These are phyloP conservation scores for Angomonas ambiguus DNA, from an alignment of 208 protist genomes.

Conservation along the genomic window DNA sequence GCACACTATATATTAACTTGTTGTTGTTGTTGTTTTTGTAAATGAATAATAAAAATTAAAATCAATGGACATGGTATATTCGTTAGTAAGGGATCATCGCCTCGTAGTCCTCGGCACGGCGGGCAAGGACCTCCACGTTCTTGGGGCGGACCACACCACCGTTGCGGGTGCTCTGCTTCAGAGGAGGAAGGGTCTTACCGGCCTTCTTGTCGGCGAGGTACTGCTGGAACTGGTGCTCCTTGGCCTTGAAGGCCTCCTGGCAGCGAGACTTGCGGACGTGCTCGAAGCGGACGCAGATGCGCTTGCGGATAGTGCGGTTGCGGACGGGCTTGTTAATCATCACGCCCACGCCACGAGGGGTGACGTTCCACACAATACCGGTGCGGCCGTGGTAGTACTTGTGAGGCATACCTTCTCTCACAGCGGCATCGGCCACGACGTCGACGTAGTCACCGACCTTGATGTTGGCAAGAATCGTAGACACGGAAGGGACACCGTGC, in stretches of 20 bases:
- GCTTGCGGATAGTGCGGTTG: constrained; percentile 98
- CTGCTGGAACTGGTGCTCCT: constrained; percentile 72
- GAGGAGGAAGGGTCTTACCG: constrained; percentile 63
- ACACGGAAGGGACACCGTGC: constrained; percentile 87
- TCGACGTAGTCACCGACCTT: constrained; percentile 99
- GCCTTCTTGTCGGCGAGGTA: constrained; percentile 76
- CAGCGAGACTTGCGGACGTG: constrained; percentile 96
- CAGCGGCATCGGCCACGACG: constrained; percentile 96
- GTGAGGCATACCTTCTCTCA: constrained; percentile 99
- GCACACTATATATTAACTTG: background rate
- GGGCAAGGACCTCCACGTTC: constrained; percentile 26
- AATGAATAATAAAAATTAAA: constrained; percentile 9
- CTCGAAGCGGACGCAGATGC: constrained; percentile 99
- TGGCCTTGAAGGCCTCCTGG: constrained; percentile 87
- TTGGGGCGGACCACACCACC: constrained; percentile 28
- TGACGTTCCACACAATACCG: constrained; percentile 99
- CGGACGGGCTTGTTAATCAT: constrained; percentile 99
- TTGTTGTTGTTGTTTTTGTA: constrained; percentile 16
- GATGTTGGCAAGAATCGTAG: constrained; percentile 96
- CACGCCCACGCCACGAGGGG: constrained; percentile 97
- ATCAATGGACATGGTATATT: background rate
- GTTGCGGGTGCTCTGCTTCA: constrained; percentile 61
- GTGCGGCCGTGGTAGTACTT: constrained; percentile 99
- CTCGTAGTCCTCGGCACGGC: constrained; percentile 30
- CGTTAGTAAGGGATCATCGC: constrained; percentile 41